Evolutionary conservation across 768 basidiomycete species (phyloP).

Genomic region (Psilocybe cyanescens): DNA sequence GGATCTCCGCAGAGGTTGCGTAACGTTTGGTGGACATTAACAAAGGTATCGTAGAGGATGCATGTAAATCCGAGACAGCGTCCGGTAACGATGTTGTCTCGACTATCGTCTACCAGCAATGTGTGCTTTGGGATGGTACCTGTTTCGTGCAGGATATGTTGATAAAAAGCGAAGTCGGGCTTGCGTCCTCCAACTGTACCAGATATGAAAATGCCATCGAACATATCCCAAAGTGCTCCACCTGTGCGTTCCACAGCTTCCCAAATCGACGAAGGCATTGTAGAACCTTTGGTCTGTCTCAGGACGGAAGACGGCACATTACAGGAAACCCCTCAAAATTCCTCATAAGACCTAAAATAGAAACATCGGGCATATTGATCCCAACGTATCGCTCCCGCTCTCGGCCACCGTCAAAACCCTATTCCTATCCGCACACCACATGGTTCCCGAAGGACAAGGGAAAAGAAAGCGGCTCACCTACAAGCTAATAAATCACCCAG

Average conservation of each 20-base stretch:
- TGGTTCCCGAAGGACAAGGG: no score
- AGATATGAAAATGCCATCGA: slow-evolving; percentile 43
- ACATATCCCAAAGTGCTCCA: slow-evolving; percentile 1
- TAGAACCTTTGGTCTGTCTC: no score
- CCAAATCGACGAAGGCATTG: slow-evolving; percentile 18
- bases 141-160: slow-evolving; percentile 37
- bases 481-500: no score
- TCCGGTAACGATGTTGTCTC: slow-evolving; percentile 44
- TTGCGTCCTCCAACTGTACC: slow-evolving; percentile 41
- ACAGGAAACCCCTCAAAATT: no score
- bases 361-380: no score
- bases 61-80: slow-evolving; percentile 44
- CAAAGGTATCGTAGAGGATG: slow-evolving; percentile 34
- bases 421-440: no score
- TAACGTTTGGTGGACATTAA: slow-evolving; percentile 30
- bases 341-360: no score
- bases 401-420: no score
- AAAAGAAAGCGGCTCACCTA: no score
- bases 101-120: slow-evolving; percentile 48
- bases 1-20: slow-evolving; percentile 37
- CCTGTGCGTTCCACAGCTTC: slow-evolving; percentile 36
- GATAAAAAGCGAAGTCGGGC: slow-evolving; percentile 44
- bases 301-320: no score
- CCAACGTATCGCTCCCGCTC: no score
- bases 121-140: slow-evolving; percentile 35